Evolutionary conservation across 208 protist species (phyloP), one percentile per base, ranked within the genome.

Genomic region (Wallacemonas sp.): DNA sequence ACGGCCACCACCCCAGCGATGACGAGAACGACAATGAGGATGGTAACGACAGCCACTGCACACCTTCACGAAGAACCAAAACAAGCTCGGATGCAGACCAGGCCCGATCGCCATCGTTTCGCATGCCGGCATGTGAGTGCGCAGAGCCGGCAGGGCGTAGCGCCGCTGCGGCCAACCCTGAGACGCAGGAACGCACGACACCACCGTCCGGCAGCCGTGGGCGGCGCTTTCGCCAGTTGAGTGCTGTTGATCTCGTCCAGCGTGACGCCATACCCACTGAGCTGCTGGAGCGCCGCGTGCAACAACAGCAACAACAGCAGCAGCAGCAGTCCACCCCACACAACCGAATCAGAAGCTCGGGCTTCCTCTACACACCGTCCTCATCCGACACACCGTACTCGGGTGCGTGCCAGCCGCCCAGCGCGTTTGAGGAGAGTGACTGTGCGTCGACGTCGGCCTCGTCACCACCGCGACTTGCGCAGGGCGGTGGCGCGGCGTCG

Each of bases 161-260:
- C n/a, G n/a, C n/a, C n/a, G n/a, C n/a, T n/a, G n/a, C n/a, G n/a
- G n/a, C n/a, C n/a, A n/a, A n/a, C n/a, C n/a, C n/a, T n/a, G n/a
- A n/a, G n/a, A n/a, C n/a, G n/a, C n/a, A n/a, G n/a, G n/a, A n/a
- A n/a, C n/a, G n/a, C n/a, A n/a, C n/a, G n/a, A 47, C 17, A 47
- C 17, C 41, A n/a, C 14, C 9, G 5, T 24, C 26, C 47, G 30
- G 8, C 24, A 33, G 4, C 17, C 11, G 24, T 17, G 26, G 14
- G 6, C 47, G 47, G 9, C 47, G 47, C 24, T 55, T 5, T 24
- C 47, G 47, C 9, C 47, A 24, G 5, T 17, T 55, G 9, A 55
- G 47, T 19, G 30, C 3, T 24, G 47, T 55, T 9, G 47, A 55
- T 19, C 47, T 55, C 26, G 47, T 55, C 23, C 47, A 55, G 47